Base-by-base conservation (phyloP, 345 rosid genomes). In the Hibiscus tridactylites region DNA sequence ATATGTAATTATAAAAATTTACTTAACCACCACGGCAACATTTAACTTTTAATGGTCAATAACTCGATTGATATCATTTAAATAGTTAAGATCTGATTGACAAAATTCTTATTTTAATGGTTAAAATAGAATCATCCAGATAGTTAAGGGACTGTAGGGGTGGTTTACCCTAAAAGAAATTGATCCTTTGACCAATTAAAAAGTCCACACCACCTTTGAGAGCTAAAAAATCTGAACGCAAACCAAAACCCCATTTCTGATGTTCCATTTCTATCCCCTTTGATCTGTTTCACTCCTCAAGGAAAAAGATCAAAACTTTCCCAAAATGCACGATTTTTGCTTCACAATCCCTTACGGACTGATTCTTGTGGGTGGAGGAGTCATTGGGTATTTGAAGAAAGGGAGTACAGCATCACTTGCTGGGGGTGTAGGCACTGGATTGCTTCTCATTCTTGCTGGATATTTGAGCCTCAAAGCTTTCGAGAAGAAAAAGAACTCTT, bases 291-390 rank as follows among this genome's bases (percentile, higher is more conserved):
- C 26, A 52, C 28, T 57, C 21, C 58, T 53, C 71, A 53, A 17
- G 58, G 9, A 7, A 39, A 6, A 53, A 6, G 4, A n/a, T 21
- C 11, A 56, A 68, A 0, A 35, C 0, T 53, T 5, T 0, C 33
- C 61, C 35, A 77, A 77, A 75, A 89, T 95, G 99, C 93, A 92
- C 76, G 98, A 95, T 81, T 95, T 95, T 85, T 95, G 99, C 87
- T 84, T 92, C 84, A 92, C 98, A 69, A 89, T 92, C 86, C 99
- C 99, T 29, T 95, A 95, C 73, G 99, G 98, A 63, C 46, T 95
- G 86, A 70, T 92, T 46, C 85, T 92, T 19, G 82, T 92, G 76
- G 85, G 71, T 16, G 98, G 99, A 13, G 99, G 99, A 9, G 76
- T 87, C 39, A 57, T 92, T 26, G 99, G 97, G 16, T 92, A 74